Base-by-base conservation (phyloP, 1,139 yeast genomes). In the Lodderomyces jiufengensis region DNA sequence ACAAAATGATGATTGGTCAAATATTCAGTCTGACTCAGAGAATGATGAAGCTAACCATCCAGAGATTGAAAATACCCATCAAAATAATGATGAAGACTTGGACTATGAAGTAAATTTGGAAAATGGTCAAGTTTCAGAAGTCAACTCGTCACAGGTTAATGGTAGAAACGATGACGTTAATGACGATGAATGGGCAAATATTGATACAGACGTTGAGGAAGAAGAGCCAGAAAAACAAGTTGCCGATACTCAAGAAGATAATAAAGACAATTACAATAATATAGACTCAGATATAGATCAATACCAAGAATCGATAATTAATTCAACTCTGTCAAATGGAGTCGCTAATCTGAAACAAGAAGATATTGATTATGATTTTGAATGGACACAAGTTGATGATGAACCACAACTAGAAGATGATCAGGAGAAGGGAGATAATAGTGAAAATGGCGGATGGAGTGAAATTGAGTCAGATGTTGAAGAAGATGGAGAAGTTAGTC, bases 1-100 rank as follows among this genome's bases (percentile, higher is more conserved):
- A n/a, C 40, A 34, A 24, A 40, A 39, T 10, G 36, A 36, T 28
- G 42, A 33, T 10, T 30, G 38, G 34, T 41, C 40, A 16, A 40
- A 38, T 15, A 37, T 37, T 15, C 9, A 16, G 6, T 31, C 43
- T 9, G 49, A 36, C 16, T 32, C 40, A 29, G 39, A 37, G 5
- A 16, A 9, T 10, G 36, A 33, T 10, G 34, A 13, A 5, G 16
- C 20, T 7, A n/a, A n/a, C 20, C 28, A 31, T 13, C 18, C 26
- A n/a, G 16, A 16, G 11, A 11, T 12, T 8, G 14, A 28, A 5
- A 28, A 15, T 21, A 16, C 22, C 11, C 10, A n/a, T 6, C 16
- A 12, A 14, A 20, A 21, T 20, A 11, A 6, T 11, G 16, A 16
- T n/a, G 24, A 20, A 5, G 24, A 21, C 9, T 3, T 21, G 9